Evolutionary conservation across 78 protist genomes (phyloP).

Genomic region (Mantamonas sphyraenae): DNA sequence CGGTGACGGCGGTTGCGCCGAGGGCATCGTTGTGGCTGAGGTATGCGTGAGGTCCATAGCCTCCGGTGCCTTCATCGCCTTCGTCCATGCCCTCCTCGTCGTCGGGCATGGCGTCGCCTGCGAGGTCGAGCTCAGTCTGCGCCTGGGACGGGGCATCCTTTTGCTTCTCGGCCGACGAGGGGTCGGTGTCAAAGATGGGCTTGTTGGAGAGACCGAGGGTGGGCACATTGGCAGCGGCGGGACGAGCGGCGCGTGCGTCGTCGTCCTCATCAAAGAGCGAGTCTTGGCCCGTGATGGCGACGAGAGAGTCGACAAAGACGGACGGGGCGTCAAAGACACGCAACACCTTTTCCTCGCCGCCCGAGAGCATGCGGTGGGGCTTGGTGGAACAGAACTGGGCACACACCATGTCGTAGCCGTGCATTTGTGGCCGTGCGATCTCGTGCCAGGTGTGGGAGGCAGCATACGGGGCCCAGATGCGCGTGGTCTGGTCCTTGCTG

Average conservation of each 20-base stretch:
- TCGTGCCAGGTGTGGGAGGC: slow-evolving; percentile 10
- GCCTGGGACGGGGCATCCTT: neutral
- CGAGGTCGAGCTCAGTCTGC: neutral
- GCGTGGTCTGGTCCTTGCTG: slow-evolving; percentile 14
- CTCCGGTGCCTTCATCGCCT: neutral
- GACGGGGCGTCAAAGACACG: slow-evolving; percentile 8
- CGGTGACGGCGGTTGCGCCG: neutral
- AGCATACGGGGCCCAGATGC: neutral
- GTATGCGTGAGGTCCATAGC: neutral
- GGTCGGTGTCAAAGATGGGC: neutral
- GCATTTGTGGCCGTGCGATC: slow-evolving; percentile 25
- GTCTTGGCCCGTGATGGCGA: neutral
- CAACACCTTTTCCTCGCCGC: slow-evolving; percentile 23
- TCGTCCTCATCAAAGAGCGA: neutral
- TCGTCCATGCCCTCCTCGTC: neutral
- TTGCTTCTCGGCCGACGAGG: too few relatives aligned
- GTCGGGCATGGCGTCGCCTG: too few relatives aligned
- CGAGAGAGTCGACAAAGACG: neutral
- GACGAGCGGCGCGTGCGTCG: neutral
- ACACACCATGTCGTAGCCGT: slow-evolving; percentile 10
- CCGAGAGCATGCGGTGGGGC: neutral
- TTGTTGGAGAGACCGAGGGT: slow-evolving; percentile 23
- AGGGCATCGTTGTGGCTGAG: too few relatives aligned
- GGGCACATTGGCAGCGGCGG: slow-evolving; percentile 14
- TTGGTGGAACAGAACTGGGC: neutral